Base-by-base conservation (phyloP, 805 yeast genomes). In the Saturnispora gosingensis region DNA sequence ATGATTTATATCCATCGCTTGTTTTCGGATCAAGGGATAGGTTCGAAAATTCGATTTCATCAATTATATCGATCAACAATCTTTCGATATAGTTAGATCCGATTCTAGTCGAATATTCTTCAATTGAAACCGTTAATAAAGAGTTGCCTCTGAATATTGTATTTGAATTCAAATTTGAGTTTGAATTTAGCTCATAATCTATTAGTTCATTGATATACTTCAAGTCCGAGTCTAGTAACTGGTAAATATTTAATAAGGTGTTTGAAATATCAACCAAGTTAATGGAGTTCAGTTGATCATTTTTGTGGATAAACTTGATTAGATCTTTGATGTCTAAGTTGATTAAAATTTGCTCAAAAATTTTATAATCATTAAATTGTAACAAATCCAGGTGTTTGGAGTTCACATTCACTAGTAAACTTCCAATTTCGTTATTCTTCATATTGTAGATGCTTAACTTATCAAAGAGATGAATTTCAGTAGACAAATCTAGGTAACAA, bases 61-160 rank as follows among this genome's bases (percentile, higher is more conserved):
- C 69, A 10, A 89, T 77, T 55, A 87, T 79, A n/a, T 74, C 74
- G 0, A 93, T 89, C 50, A 91, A 74, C 3, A 86, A 80, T 56
- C 77, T 77, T 52, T 83, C 85, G 34, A 93, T 64, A 61, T 87
- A 88, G 54, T 83, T 89, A 54, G 79, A 83, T 0, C 98, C 98
- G 18, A 84, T 73, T 59, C 91, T 71, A 40, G 83, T 73, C 62
- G 85, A 82, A 61, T 81, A 88, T 53, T 78, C 74, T 60, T 91
- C 99, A 50, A 90, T 64, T 0, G 96, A 75, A 62, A 87, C 87
- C 0, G 96, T 83, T 54, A 93, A 72, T 4, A 91, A 73, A 1
- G 96, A 82, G 52, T 88, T 85, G 0, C 97, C 96, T 58, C 99
- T 74, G 61, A 91, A 91, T 15, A 88, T 63, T 0, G 87, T 76